Percentiles rank a stretch among this genome's conserved stretches.
These are phyloP conservation scores for Halophytophthora polymorphica DNA, from an alignment of 352 stramenopile genomes.

Conservation along the genomic window DNA sequence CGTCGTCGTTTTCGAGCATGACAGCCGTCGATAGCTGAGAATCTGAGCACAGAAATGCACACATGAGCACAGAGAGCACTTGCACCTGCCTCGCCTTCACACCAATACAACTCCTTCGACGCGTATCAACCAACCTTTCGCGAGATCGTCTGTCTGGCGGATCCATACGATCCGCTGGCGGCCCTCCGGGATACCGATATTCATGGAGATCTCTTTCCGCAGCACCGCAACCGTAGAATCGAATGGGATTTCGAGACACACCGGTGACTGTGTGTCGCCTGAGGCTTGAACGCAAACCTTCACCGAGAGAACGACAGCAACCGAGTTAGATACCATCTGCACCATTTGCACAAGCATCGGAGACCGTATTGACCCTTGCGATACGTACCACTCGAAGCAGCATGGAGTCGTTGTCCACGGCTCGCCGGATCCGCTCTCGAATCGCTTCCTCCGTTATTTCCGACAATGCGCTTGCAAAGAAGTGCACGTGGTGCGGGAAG, in stretches of 20 bases:
- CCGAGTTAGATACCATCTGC: background rate
- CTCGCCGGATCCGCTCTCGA: constrained; percentile 73
- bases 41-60: constrained; percentile 31
- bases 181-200: constrained; percentile 76
- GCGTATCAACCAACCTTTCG: constrained; percentile 51
- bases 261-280: constrained; percentile 71
- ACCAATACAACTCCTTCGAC: background rate
- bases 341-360: background rate
- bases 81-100: background rate
- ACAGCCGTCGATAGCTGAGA: constrained; percentile 69
- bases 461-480: constrained; percentile 70
- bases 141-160: constrained; percentile 79
- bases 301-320: background rate
- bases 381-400: constrained; percentile 72
- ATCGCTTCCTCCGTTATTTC: constrained; percentile 87
- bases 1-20: constrained; percentile 64
- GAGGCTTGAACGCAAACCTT: constrained; percentile 82
- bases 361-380: background rate
- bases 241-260: constrained; percentile 81
- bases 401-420: constrained; percentile 87
- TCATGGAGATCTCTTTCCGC: constrained; percentile 72
- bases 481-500: constrained; percentile 87
- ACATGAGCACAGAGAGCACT: background rate
- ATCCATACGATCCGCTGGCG: constrained; percentile 90
- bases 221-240: constrained; percentile 72